phyloP scores from a whole-genome alignment of 2,329 filamentous ascomycete species.

The Pyrenophora graminea region DNA sequence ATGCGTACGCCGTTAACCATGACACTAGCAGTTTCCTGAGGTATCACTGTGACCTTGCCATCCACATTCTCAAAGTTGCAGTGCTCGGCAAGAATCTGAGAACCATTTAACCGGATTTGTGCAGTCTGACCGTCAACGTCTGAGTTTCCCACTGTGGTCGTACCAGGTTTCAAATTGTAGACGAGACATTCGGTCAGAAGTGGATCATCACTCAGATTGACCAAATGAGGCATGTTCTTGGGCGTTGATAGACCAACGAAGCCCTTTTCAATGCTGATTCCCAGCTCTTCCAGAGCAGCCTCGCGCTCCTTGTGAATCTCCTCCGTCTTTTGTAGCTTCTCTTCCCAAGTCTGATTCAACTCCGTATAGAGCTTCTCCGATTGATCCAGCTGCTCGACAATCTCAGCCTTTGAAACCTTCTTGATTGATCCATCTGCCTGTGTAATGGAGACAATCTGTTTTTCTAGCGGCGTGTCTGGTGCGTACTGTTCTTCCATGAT shows the following conservation, averaged over 20 bases:
- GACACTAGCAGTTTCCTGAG: slow-evolving; percentile 87
- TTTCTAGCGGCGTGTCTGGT: slow-evolving; percentile 86
- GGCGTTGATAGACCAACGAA: slow-evolving; percentile 94
- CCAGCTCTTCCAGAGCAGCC: slow-evolving; percentile 89
- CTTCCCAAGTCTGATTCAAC: slow-evolving; percentile 97
- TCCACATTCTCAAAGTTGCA: slow-evolving; percentile 94
- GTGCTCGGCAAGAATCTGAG: slow-evolving; percentile 88
- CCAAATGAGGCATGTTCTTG: slow-evolving; percentile 98
- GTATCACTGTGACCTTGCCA: slow-evolving; percentile 88
- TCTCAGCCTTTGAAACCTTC: slow-evolving; percentile 97
- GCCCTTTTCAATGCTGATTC: slow-evolving; percentile 98
- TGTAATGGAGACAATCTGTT: slow-evolving; percentile 96
- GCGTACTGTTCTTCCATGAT: slow-evolving; percentile 78
- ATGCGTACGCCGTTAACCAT: slow-evolving; percentile 97
- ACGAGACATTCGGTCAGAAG: slow-evolving; percentile 93
- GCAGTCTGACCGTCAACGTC: slow-evolving; percentile 76
- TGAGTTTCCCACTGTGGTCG: slow-evolving; percentile 91
- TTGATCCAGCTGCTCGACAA: slow-evolving; percentile 92
- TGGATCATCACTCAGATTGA: slow-evolving; percentile 83
- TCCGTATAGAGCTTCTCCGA: slow-evolving; percentile 96
- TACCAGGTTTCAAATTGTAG: slow-evolving; percentile 96
- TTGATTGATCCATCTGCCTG: slow-evolving; percentile 83
- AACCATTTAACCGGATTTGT: slow-evolving; percentile 92
- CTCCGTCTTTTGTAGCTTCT: slow-evolving; percentile 93
- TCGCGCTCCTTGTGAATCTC: slow-evolving; percentile 98